phyloP scores from a whole-genome alignment of 345 rosid species.

The Aquilaria sinensis region DNA sequence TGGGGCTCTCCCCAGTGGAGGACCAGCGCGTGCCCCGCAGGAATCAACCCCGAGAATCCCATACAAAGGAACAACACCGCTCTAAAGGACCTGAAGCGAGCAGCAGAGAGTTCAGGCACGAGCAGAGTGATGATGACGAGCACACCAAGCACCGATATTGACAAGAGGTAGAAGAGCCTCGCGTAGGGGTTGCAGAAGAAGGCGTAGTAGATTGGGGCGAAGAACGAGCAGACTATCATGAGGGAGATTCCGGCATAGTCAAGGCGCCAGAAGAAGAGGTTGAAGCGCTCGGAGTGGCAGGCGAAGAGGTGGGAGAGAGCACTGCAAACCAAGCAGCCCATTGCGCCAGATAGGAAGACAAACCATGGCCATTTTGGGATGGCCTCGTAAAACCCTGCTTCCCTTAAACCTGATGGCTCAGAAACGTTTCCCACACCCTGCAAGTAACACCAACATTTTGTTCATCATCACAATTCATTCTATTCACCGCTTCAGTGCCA shows the following conservation, averaged over 20 bases:
- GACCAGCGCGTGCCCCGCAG: slow-evolving; percentile 68
- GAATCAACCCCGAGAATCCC: slow-evolving; percentile 86
- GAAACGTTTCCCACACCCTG: slow-evolving; percentile 49
- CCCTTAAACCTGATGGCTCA: slow-evolving; percentile 17
- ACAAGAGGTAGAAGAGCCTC: slow-evolving; percentile 55
- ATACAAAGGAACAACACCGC: slow-evolving; percentile 73
- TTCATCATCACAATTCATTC: too few species aligned
- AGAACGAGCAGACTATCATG: slow-evolving; percentile 89
- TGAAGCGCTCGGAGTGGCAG: slow-evolving; percentile 69
- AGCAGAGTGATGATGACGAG: slow-evolving; percentile 75
- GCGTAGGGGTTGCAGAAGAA: slow-evolving; percentile 70
- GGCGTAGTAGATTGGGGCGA: slow-evolving; percentile 77
- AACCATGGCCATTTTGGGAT: slow-evolving; percentile 92
- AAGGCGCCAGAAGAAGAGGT: slow-evolving; percentile 88
- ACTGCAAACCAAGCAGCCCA: slow-evolving; percentile 84
- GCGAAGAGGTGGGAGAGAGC: slow-evolving; percentile 93
- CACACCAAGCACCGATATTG: slow-evolving; percentile 57
- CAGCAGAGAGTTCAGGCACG: slow-evolving; percentile 55
- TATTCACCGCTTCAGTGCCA: too few species aligned
- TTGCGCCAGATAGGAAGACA: slow-evolving; percentile 74
- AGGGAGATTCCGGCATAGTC: slow-evolving; percentile 93
- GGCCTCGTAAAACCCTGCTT: slow-evolving; percentile 23
- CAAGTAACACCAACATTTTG: slow-evolving; percentile 7
- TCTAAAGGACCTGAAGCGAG: slow-evolving; percentile 59
- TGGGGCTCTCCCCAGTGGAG: slow-evolving; percentile 66